Base-by-base conservation (phyloP, 2,329 filamentous ascomycete genomes). In the Aspergillus fumigatus region DNA sequence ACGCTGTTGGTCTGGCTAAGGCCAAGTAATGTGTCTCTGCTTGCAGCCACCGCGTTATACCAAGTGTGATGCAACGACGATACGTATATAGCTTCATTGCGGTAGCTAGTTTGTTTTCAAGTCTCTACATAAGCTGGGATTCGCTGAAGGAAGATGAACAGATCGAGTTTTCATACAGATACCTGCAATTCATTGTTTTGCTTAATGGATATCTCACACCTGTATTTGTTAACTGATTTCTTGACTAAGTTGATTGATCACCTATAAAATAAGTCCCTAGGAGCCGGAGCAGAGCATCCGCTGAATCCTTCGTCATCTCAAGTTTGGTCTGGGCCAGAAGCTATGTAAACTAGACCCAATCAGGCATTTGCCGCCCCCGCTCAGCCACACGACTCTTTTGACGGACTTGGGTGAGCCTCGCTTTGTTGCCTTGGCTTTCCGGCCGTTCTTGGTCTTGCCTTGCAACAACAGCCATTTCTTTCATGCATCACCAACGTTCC, bases 1-100 rank as follows among this genome's bases (percentile, higher is more conserved):
- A 88, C 72, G 87, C 89, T 55, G 92, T 99, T 62, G 92, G 91
- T 71, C 85, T 99, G 68, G 94, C 93, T 70, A 88, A 88, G 79
- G 84, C 93, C 65, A 94, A 92, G 80, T 84, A 83, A 74, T 65
- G 61, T 62, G 45, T 26, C 21, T 49, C 19, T 40, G 11, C 10
- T 48, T 25, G 27, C 23, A 35, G 10, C 27, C 27, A 6, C 23
- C 29, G 25, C 19, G 49, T 19, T 47, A 48, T 40, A 47, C 21
- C n/a, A 29, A 32, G 25, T 38, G 41, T 50, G 41, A 11, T 23
- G 23, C 48, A 48, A 48, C 50, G 49, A 48, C 51, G 41, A 51
- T 41, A 32, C 48, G 53, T 55, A 59, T 55, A 59, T 47, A 47
- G 10, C 43, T 45, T 14, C 23, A 47, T 23, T 25, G 43, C 43